These are phyloP conservation scores for Aspergillus proliferans DNA, from an alignment of 2,329 filamentous ascomycete genomes.

Conservation along the genomic window DNA sequence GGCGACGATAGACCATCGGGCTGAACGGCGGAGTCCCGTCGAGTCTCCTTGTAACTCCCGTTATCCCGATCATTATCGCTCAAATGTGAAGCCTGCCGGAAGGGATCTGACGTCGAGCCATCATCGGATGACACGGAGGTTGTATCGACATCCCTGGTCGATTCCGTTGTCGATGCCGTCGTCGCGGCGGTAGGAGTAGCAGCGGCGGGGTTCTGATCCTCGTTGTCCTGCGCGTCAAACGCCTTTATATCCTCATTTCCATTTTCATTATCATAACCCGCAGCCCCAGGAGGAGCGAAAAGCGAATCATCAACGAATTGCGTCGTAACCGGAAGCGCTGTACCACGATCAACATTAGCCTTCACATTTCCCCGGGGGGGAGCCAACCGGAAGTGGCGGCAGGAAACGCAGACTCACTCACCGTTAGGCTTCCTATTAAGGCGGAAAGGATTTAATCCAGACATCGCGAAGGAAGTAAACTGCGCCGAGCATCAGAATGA, in stretches of 20 bases:
- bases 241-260: no score
- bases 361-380: no score
- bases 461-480: constrained; percentile 32
- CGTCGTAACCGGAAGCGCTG: no score
- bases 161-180: constrained; percentile 19
- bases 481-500: constrained; percentile 26
- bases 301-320: no score
- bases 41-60: constrained; percentile 3
- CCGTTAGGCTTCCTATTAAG: constrained; percentile 33
- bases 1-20: constrained; percentile 1
- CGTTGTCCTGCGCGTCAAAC: no score
- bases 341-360: no score
- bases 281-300: no score
- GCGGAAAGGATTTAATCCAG: constrained; percentile 48
- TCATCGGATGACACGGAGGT: constrained; percentile 21
- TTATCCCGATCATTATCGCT: constrained; percentile 19
- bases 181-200: constrained; percentile 7
- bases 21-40: background rate
- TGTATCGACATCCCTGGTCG: no score
- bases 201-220: no score
- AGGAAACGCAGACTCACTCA: constrained; percentile 15
- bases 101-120: constrained; percentile 31
- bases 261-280: no score
- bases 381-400: background rate
- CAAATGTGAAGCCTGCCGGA: constrained; percentile 26